Conservation (phyloP, 441 rosid genomes). For the Brassica hybrid region DNA sequence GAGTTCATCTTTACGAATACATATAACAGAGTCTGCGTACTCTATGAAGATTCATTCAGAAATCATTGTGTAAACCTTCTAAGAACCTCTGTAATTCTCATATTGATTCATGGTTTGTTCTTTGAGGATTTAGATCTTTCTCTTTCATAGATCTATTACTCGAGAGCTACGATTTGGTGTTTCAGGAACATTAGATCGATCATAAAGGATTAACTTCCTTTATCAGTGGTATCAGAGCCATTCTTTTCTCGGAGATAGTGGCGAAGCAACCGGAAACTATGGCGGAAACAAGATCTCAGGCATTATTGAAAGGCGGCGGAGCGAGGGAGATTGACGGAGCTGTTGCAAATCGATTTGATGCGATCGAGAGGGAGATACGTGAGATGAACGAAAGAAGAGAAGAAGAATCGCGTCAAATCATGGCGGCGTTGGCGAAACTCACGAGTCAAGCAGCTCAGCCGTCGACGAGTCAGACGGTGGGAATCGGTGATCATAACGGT, state of each 20-base stretch:
- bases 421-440: not conserved
- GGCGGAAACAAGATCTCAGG: not conserved
- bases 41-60: too few species aligned
- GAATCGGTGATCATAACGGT: not conserved
- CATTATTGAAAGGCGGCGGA: not conserved
- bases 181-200: too few species aligned
- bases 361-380: not conserved
- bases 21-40: too few species aligned
- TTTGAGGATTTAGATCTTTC: too few species aligned
- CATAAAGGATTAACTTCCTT: too few species aligned
- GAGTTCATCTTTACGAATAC: too few species aligned
- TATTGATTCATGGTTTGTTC: not conserved
- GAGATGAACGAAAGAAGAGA: not conserved
- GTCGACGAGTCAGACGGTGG: not conserved
- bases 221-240: too few species aligned
- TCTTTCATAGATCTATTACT: too few species aligned
- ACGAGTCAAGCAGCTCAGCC: not conserved
- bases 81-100: too few species aligned
- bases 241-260: not conserved
- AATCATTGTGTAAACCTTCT: too few species aligned
- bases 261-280: not conserved
- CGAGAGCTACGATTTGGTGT: too few species aligned
- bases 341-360: not conserved
- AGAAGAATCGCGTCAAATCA: not conserved
- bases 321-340: not conserved